Evolutionary conservation across 2,329 filamentous ascomycete genomes (phyloP), one percentile per base, ranked within the genome.

Genomic region (Colletotrichum limetticola): DNA sequence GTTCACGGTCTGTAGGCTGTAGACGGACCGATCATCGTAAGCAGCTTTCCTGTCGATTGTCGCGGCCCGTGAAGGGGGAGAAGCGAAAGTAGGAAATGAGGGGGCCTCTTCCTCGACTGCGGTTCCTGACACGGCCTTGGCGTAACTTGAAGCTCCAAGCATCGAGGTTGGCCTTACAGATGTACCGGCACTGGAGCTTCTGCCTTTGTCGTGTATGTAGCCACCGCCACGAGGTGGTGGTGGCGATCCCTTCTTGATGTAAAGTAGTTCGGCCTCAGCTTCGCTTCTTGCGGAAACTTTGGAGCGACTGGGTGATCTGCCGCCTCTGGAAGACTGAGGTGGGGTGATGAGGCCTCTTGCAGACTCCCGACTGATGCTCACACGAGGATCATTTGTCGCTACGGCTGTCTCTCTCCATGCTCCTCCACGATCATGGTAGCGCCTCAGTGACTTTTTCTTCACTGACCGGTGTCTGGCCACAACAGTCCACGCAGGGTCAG

Each of bases 391-490:
- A 66, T 82, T 80, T 11, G 83, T 72, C 9, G 79, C 80, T 30
- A 76, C 79, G 24, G 78, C 75, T 2, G 81, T 76, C 5, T 85
- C 82, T 72, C 86, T 81, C 83, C 83, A 88, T 4, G 86, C 80
- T 5, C 86, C 85, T 12, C 82, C 83, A 14, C 79, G 82, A 68
- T 87, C 85, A 60, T 80, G 83, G 62, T 87, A 86, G 19, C 84
- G 82, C 56, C 81, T 79, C 24, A 78, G 78, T 61, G 84, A 79
- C 37, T 82, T 79, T 66, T 79, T 80, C 72, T 79, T 83, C 46
- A 86, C 80, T 1, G 84, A 85, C 14, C 86, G 79, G 75, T 87
- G 86, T 11, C 78, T 77, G 7, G 78, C 76, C 22, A 80, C 77
- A 57, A 78, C 70, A 77, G 79, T 75, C 66, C 81, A 73, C 71